Base-by-base conservation (phyloP, 805 yeast genomes). In the Torulaspora franciscae region DNA sequence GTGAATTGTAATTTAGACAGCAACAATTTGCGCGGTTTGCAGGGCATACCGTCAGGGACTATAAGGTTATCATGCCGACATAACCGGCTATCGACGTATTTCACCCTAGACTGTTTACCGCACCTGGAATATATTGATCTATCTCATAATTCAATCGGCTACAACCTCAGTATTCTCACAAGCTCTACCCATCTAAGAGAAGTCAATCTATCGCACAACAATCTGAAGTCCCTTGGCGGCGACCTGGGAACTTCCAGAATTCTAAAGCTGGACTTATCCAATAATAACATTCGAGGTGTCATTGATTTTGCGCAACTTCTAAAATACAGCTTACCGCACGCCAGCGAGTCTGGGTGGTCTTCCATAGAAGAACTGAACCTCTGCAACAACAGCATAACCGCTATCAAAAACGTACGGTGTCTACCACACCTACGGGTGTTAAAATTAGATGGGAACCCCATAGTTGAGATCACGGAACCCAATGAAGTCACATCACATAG, bases 241-340 rank as follows among this genome's bases (percentile, higher is more conserved):
- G 42, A 57, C 7, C 40, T 51, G 14, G 54, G 57, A 1, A 22
- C 37, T 5, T 51, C 58, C 13, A 40, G 46, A 15, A 37, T 57
- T 9, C 42, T 55, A 11, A 45, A 49, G 17, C 38, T 62, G 27
- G 42, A 57, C 34, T 43, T 61, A 5, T 40, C 56, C 1, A 32
- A 55, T 34, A 62, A 62, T 50, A 42, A 45, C 4, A 42, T 62
- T 22, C 37, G 33, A 13, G 65, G 65, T 1, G 39, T 45, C 7
- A 40, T 62, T 5, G 59, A 62, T 43, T 60, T 61, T 40, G 52
- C 48, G n/a, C 51, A 50, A 17, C 17, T 61, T 11, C 42, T 50
- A 19, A 37, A 44, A 9, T 30, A 44, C 19, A 50, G 48, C 15
- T 33, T 43, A n/a, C 38, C 42, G 9, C 37, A 24, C 25, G 37